These are phyloP conservation scores for Mentha longifolia DNA, from an alignment of 257 asterid species.

Conservation along the genomic window DNA sequence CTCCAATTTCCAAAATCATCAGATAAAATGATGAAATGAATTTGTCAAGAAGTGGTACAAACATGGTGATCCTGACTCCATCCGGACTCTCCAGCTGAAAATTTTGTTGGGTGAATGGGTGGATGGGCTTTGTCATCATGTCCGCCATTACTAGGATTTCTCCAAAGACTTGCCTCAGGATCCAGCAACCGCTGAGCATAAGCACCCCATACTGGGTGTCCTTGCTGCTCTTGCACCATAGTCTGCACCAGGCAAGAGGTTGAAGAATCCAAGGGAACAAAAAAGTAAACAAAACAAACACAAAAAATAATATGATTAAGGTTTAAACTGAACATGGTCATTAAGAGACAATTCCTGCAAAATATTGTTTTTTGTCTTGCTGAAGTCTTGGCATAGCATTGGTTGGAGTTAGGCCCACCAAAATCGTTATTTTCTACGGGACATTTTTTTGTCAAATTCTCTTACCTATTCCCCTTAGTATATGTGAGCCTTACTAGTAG, in stretches of 20 bases:
- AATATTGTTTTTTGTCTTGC: constrained; percentile 8
- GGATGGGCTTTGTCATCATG: constrained; percentile 99
- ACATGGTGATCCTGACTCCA: constrained; percentile 99
- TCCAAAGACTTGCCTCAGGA: constrained; percentile 87
- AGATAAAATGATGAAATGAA: constrained; percentile 3
- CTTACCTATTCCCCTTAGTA: constrained; percentile 2
- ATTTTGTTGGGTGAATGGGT: constrained; percentile 97
- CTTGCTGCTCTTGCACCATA: constrained; percentile 91
- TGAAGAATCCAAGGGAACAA: constrained; percentile 2
- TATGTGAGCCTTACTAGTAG: not conserved
- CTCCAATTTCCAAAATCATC: constrained; percentile 23
- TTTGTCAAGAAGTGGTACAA: constrained; percentile 43
- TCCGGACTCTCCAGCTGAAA: constrained; percentile 86
- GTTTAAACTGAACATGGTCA: constrained; percentile 9
- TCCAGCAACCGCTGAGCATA: constrained; percentile 86
- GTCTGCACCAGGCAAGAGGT: constrained; percentile 53
- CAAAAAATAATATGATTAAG: not conserved
- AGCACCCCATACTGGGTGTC: constrained; percentile 86
- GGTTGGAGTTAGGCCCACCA: not conserved
- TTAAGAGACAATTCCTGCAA: constrained; percentile 26
- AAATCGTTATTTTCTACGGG: not conserved
- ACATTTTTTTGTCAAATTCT: constrained; percentile 8
- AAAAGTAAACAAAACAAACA: not conserved
- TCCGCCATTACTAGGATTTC: constrained; percentile 85
- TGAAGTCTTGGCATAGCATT: constrained; percentile 12